Evolutionary conservation across 192 early-diverging fungal species (phyloP).

Genomic region (Mortierella antarctica): DNA sequence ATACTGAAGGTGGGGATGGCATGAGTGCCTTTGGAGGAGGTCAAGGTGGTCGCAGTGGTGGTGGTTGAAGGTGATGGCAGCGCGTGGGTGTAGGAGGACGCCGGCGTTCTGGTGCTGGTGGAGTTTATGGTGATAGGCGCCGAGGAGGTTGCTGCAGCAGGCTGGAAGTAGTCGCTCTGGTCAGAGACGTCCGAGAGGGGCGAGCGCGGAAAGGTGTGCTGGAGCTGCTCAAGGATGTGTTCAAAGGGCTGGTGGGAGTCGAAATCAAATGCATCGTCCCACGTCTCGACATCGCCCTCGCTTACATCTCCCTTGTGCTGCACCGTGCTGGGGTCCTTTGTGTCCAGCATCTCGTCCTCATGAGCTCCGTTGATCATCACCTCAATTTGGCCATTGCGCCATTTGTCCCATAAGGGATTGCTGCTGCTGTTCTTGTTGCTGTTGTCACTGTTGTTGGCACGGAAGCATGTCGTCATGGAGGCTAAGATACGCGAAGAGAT

Average conservation of each 20-base stretch:
- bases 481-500: not conserved
- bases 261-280: constrained; percentile 47
- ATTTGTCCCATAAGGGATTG: not conserved
- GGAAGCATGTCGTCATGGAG: too few relatives aligned
- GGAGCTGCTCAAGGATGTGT: constrained; percentile 37
- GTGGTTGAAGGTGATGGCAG: constrained; percentile 8
- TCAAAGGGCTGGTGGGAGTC: constrained; percentile 17
- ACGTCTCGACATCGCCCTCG: constrained; percentile 19
- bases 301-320: not conserved
- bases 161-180: constrained; percentile 37
- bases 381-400: constrained; percentile 1
- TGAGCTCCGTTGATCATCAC: constrained; percentile 2
- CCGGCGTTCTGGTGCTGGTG: not conserved
- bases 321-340: not conserved
- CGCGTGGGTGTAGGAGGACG: constrained; percentile 11
- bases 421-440: not conserved
- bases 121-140: not conserved
- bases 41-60: constrained; percentile 8
- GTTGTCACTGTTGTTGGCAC: not conserved
- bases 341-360: not conserved
- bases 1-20: not conserved
- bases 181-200: constrained; percentile 39
- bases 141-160: not conserved
- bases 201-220: constrained; percentile 19
- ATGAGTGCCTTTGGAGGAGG: not conserved